Evolutionary conservation across 345 rosid species (phyloP).

Genomic region (Camelina laxa): DNA sequence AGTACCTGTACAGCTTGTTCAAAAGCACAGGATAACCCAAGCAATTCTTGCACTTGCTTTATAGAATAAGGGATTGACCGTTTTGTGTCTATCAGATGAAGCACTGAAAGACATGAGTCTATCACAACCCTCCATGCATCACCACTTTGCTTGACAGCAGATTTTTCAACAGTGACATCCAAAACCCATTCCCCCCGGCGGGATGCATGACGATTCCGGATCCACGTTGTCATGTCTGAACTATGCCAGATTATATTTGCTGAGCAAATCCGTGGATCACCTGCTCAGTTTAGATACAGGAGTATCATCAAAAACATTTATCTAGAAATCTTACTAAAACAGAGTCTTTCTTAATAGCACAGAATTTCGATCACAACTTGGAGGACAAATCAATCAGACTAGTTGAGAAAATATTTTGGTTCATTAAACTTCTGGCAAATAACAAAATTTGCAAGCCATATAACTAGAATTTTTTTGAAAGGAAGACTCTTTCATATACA

Average conservation of each 20-base stretch:
- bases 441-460: neutral
- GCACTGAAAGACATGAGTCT: slow-evolving; percentile 87
- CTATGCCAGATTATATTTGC: slow-evolving; percentile 79
- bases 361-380: slow-evolving; percentile 16
- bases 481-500: slow-evolving; percentile 23
- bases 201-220: slow-evolving; percentile 55
- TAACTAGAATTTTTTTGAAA: neutral
- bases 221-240: slow-evolving; percentile 75
- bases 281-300: slow-evolving; percentile 52
- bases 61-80: slow-evolving; percentile 87
- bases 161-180: slow-evolving; percentile 74
- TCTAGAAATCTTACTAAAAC: slow-evolving; percentile 9
- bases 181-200: slow-evolving; percentile 76
- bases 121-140: slow-evolving; percentile 95
- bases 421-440: slow-evolving; percentile 6
- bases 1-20: slow-evolving; percentile 92
- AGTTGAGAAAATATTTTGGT: slow-evolving; percentile 5
- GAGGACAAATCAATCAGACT: slow-evolving; percentile 10
- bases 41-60: slow-evolving; percentile 88
- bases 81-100: slow-evolving; percentile 73
- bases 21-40: slow-evolving; percentile 89
- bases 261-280: slow-evolving; percentile 78
- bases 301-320: slow-evolving; percentile 23
- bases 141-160: slow-evolving; percentile 76
- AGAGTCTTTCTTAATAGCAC: slow-evolving; percentile 19